These are phyloP conservation scores for Candida ficus DNA, from an alignment of 805 yeast genomes.

Conservation along the genomic window DNA sequence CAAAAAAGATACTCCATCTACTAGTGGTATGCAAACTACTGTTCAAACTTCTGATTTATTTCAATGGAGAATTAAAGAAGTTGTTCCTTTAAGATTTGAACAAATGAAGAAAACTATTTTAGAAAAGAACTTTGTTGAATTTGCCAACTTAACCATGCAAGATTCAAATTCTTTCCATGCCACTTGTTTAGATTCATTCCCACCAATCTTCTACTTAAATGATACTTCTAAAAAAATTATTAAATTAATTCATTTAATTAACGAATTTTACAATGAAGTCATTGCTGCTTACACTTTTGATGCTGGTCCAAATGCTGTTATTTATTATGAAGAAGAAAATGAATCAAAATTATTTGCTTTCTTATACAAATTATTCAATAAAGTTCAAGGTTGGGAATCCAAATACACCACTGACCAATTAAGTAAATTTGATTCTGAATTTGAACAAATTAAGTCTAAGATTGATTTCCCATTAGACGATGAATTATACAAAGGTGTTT, in stretches of 20 bases:
- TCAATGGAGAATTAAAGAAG: constrained; percentile 66
- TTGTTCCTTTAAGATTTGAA: constrained; percentile 82
- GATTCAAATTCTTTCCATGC: constrained; percentile 98
- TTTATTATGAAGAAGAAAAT: constrained; percentile 76
- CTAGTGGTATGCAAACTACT: constrained; percentile 95
- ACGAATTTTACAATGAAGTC: constrained; percentile 46
- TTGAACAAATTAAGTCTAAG: constrained; percentile 26
- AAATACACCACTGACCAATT: constrained; percentile 29
- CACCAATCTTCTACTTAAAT: constrained; percentile 92
- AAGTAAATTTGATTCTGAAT: constrained; percentile 19
- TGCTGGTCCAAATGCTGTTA: constrained; percentile 98
- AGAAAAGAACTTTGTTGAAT: constrained; percentile 67
- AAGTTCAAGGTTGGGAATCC: constrained; percentile 67
- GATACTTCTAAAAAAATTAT: constrained; percentile 85
- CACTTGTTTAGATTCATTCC: constrained; percentile 91
- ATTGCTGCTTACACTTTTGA: constrained; percentile 97
- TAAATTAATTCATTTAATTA: constrained; percentile 72
- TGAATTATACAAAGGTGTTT: constrained; percentile 64
- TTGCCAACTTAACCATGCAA: constrained; percentile 90
- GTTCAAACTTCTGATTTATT: constrained; percentile 86
- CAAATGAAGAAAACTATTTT: constrained; percentile 77
- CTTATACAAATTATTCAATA: constrained; percentile 52
- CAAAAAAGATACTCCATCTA: constrained; percentile 92
- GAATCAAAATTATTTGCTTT: constrained; percentile 71
- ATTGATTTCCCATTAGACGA: constrained; percentile 39